These are phyloP conservation scores for Phytopythium chamaehyphon DNA, from an alignment of 352 stramenopile species.

Conservation along the genomic window DNA sequence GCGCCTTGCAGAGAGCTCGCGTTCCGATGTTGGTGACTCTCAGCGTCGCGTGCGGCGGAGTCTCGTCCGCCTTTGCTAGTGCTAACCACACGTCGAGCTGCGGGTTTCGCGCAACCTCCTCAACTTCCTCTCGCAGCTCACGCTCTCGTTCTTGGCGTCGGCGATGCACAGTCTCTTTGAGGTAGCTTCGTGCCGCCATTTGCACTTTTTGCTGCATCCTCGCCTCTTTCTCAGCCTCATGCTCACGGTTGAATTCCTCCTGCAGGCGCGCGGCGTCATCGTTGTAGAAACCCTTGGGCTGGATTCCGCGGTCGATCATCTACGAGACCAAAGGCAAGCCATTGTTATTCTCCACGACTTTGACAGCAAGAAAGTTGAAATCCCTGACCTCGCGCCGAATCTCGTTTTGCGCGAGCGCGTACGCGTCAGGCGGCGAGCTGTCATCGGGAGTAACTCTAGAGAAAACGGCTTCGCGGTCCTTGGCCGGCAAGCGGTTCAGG, in stretches of 20 bases:
- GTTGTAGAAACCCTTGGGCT: constrained; percentile 84
- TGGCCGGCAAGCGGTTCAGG: constrained; percentile 42
- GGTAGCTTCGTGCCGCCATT: constrained; percentile 67
- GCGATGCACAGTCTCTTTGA: constrained; percentile 70
- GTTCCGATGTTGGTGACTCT: constrained; percentile 48
- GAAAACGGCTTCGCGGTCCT: constrained; percentile 70
- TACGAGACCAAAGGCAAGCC: neutral
- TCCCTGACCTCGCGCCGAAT: constrained; percentile 67
- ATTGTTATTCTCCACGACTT: neutral
- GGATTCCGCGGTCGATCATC: constrained; percentile 82
- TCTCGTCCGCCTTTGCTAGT: constrained; percentile 52
- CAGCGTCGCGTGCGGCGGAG: constrained; percentile 46
- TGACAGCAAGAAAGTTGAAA: neutral
- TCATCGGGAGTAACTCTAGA: constrained; percentile 63
- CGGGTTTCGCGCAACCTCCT: constrained; percentile 60
- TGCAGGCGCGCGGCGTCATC: constrained; percentile 77
- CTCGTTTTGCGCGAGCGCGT: constrained; percentile 74
- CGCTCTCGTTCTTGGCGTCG: constrained; percentile 60
- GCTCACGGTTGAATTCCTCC: constrained; percentile 74
- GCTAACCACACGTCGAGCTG: constrained; percentile 72
- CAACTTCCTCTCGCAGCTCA: constrained; percentile 70
- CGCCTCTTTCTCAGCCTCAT: constrained; percentile 56
- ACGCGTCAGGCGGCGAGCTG: constrained; percentile 59
- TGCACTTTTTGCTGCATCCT: constrained; percentile 66
- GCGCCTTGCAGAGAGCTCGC: constrained; percentile 60